phyloP scores from a whole-genome alignment of 139 green algal genomes.

The Tetraselmis striata region DNA sequence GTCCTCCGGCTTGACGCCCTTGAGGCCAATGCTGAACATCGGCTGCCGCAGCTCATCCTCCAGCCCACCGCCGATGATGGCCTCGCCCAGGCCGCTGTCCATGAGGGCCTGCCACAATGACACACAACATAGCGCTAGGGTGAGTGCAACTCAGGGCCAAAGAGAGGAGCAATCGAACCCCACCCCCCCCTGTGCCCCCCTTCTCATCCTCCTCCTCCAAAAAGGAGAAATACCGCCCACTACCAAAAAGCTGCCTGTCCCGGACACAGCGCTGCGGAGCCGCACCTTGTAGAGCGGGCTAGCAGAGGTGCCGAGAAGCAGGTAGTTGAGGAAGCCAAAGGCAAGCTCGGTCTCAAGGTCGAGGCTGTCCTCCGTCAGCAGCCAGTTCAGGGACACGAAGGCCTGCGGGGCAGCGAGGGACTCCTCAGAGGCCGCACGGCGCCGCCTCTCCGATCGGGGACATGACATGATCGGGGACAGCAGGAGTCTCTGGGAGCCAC shows the following conservation, averaged over 20 bases:
- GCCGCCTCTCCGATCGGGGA: too few species aligned
- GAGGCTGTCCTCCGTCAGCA: constrained; percentile 79
- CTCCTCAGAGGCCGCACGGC: too few species aligned
- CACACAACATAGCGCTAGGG: neutral
- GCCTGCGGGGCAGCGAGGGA: constrained; percentile 32
- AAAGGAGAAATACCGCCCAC: too few species aligned
- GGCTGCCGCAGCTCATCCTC: constrained; percentile 90
- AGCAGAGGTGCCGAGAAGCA: constrained; percentile 87
- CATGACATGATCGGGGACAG: too few species aligned
- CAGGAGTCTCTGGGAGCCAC: too few species aligned
- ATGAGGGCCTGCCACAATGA: constrained; percentile 60
- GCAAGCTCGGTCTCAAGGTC: constrained; percentile 87
- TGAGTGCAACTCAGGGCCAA: neutral
- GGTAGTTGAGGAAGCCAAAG: constrained; percentile 93
- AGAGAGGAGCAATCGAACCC: neutral
- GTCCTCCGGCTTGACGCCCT: constrained; percentile 63
- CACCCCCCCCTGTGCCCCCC: too few species aligned
- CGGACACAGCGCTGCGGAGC: too few species aligned
- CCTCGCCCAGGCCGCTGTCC: constrained; percentile 84
- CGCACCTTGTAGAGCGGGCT: constrained; percentile 82
- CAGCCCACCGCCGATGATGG: constrained; percentile 85
- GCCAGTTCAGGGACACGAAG: constrained; percentile 86
- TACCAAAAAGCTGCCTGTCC: too few species aligned
- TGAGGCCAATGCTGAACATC: constrained; percentile 77
- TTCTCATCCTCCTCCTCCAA: neutral